Conservation (phyloP, 1,139 yeast species). For the Magnusiomyces clavatus region DNA sequence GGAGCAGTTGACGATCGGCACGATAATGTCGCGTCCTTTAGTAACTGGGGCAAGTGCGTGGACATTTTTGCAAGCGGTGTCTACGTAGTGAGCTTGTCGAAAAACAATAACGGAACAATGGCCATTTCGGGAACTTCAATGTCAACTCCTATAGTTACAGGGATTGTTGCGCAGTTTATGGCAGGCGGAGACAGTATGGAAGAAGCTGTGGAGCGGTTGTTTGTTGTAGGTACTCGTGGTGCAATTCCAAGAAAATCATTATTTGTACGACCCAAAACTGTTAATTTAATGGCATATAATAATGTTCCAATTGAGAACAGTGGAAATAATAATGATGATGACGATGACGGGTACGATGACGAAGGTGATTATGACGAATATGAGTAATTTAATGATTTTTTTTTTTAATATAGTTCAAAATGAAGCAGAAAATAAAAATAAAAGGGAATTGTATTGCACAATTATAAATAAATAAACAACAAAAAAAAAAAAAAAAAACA, state of each 20-base stretch:
- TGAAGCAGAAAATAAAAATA: too few species aligned
- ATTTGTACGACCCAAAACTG: slow-evolving; percentile 38
- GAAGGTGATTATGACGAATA: neutral
- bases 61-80: slow-evolving; percentile 83
- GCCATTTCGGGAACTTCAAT: slow-evolving; percentile 79
- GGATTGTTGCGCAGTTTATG: slow-evolving; percentile 56
- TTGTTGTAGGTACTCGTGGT: slow-evolving; percentile 29
- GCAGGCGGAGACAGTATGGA: slow-evolving; percentile 45
- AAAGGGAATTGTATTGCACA: neutral
- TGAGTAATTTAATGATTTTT: neutral
- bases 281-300: slow-evolving; percentile 36
- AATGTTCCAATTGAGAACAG: neutral
- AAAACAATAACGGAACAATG: slow-evolving; percentile 21
- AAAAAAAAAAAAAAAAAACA: too few species aligned
- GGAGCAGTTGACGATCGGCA: slow-evolving; percentile 79
- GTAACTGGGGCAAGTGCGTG: slow-evolving; percentile 88
- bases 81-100: slow-evolving; percentile 36
- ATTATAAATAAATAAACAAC: neutral
- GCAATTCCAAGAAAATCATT: slow-evolving; percentile 33
- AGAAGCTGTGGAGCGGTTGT: slow-evolving; percentile 22
- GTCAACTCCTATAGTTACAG: slow-evolving; percentile 82
- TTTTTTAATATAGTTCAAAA: too few species aligned
- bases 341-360: neutral
- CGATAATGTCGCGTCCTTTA: slow-evolving; percentile 65
- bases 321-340: neutral